Conservation (phyloP, 495 filamentous ascomycete genomes). For the Daldinia grandis region DNA sequence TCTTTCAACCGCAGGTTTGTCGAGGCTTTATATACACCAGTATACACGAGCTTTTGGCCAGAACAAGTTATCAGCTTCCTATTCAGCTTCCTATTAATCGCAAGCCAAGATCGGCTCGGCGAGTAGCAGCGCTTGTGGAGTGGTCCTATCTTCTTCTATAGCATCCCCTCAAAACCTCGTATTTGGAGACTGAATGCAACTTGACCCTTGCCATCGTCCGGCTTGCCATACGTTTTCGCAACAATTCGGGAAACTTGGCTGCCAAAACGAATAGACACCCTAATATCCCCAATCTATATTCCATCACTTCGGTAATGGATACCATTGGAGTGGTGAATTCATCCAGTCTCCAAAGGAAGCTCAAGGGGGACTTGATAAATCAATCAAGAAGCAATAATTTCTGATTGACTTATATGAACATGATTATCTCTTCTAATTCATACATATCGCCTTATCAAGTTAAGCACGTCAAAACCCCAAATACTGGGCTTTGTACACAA, state of each 20-base stretch:
- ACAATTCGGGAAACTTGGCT: conserved; percentile 14
- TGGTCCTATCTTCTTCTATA: conserved; percentile 14
- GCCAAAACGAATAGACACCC: conserved; percentile 2
- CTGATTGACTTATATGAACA: not conserved
- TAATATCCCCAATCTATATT: not conserved
- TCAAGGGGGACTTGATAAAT: not conserved
- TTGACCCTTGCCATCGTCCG: conserved; percentile 15
- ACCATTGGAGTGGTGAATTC: not conserved
- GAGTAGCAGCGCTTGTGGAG: conserved; percentile 32
- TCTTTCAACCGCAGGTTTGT: not conserved
- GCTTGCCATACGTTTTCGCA: not conserved
- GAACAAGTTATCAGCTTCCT: conserved; percentile 9
- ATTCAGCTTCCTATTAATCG: conserved; percentile 14
- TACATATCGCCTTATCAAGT: not conserved
- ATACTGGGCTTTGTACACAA: not conserved
- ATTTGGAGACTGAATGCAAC: conserved; percentile 27
- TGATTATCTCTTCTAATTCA: not conserved
- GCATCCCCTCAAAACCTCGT: conserved; percentile 28
- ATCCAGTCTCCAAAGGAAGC: not conserved
- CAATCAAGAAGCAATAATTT: not conserved
- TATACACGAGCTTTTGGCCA: not conserved
- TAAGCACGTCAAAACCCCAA: not conserved
- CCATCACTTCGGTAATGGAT: not conserved
- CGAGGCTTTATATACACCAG: conserved; percentile 26
- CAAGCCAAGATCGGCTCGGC: conserved; percentile 23